Conservation (phyloP, 2,329 filamentous ascomycete genomes). For the Paecilomyces dactylethromorphus region DNA sequence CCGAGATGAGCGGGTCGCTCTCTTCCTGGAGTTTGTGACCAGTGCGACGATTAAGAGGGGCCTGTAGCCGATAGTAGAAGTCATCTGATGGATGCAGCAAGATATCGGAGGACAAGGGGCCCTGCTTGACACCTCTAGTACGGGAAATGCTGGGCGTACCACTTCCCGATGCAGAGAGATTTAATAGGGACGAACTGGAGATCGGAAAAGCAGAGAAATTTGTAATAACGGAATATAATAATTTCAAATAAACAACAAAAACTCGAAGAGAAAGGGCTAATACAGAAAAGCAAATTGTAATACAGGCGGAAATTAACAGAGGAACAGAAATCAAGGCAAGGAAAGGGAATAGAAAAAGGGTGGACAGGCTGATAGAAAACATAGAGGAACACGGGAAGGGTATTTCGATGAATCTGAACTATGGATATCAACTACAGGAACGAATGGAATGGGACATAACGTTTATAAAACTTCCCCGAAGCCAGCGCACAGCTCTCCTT, state of each 20-base stretch:
- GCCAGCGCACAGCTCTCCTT: too few relatives aligned
- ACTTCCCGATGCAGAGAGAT: slow-evolving; percentile 22
- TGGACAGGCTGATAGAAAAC: slow-evolving; percentile 22
- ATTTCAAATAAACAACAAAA: slow-evolving; percentile 57
- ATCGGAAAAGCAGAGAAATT: slow-evolving; percentile 41
- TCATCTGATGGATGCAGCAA: neutral
- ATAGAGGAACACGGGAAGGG: slow-evolving; percentile 1
- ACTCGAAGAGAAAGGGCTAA: slow-evolving; percentile 56
- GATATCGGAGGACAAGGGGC: neutral
- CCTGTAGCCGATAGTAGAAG: neutral
- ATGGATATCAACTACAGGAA: neutral
- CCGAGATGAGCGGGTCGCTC: slow-evolving; percentile 13
- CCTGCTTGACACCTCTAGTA: neutral
- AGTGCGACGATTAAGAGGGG: neutral
- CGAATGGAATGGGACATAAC: neutral
- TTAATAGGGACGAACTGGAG: slow-evolving; percentile 19
- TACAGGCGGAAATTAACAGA: slow-evolving; percentile 55
- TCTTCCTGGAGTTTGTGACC: slow-evolving; percentile 2
- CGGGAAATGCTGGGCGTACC: neutral
- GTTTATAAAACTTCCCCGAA: neutral
- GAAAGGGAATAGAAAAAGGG: slow-evolving; percentile 52
- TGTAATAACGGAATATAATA: slow-evolving; percentile 52
- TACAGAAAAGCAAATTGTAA: slow-evolving; percentile 59
- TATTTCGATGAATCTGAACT: neutral
- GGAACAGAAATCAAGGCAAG: slow-evolving; percentile 58